phyloP scores from a whole-genome alignment of 352 stramenopile species.

The Pythium plurisporium region DNA sequence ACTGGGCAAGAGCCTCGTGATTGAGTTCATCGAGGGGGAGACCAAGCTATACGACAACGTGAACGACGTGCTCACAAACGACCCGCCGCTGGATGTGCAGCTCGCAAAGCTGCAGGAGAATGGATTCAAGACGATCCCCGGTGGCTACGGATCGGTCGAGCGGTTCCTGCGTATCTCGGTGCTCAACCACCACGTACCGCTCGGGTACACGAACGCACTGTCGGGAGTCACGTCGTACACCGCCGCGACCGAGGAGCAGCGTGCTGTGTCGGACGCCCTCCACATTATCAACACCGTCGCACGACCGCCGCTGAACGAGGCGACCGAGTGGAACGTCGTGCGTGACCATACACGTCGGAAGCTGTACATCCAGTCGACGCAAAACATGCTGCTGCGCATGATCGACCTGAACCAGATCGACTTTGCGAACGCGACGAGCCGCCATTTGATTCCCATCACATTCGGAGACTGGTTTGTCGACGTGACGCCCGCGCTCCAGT shows the following conservation, averaged over 20 bases:
- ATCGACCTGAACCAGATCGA: conserved; percentile 59
- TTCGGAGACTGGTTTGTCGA: conserved; percentile 66
- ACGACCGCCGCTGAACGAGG: conserved; percentile 34
- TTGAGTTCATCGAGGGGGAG: conserved; percentile 62
- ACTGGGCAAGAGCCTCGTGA: conserved; percentile 54
- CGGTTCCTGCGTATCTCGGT: conserved; percentile 65
- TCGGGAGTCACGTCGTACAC: conserved; percentile 37
- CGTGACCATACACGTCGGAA: conserved; percentile 54
- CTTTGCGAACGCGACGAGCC: conserved; percentile 36
- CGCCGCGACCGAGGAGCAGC: conserved; percentile 51
- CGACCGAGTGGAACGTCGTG: conserved; percentile 69
- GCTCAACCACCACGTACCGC: conserved; percentile 41
- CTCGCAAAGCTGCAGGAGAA: conserved; percentile 30
- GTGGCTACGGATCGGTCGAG: conserved; percentile 48
- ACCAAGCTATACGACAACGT: conserved; percentile 57
- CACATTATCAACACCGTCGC: conserved; percentile 69
- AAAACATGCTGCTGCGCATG: conserved; percentile 61
- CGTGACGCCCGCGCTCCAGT: conserved; percentile 37
- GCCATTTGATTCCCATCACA: conserved; percentile 50
- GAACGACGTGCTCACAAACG: conserved; percentile 67
- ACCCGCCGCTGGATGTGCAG: conserved; percentile 50
- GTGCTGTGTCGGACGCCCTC: conserved; percentile 41
- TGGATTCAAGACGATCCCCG: conserved; percentile 28
- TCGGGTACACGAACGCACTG: conserved; percentile 33
- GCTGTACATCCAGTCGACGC: conserved; percentile 68